phyloP scores from a whole-genome alignment of 768 basidiomycete genomes.

The Phanerochaete sordida region DNA sequence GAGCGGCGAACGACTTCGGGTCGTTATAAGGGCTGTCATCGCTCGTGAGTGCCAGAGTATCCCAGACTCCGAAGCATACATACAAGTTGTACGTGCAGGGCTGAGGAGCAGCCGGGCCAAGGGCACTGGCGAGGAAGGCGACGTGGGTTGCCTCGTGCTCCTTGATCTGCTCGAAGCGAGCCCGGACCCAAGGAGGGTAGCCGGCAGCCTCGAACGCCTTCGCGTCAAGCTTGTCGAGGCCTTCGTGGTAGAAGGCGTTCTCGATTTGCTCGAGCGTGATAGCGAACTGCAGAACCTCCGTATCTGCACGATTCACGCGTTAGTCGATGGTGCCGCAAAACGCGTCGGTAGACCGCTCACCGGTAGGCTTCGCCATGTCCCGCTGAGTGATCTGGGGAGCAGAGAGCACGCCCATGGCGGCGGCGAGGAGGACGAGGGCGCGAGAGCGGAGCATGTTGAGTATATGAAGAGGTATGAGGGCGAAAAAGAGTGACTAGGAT shows the following conservation, averaged over 20 bases:
- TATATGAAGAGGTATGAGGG: background rate
- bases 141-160: constrained; percentile 58
- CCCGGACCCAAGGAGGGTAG: constrained; percentile 46
- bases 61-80: constrained; percentile 14
- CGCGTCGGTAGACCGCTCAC: background rate
- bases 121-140: constrained; percentile 40
- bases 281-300: constrained; percentile 40
- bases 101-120: constrained; percentile 42
- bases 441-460: constrained; percentile 9
- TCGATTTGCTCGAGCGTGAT: constrained; percentile 48
- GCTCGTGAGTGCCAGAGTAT: background rate
- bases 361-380: constrained; percentile 2
- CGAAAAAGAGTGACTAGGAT: background rate
- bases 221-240: constrained; percentile 42
- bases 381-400: constrained; percentile 13
- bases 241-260: constrained; percentile 40
- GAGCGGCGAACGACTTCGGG: constrained; percentile 38
- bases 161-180: constrained; percentile 47
- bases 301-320: constrained; percentile 14
- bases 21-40: constrained; percentile 38
- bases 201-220: constrained; percentile 45
- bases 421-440: constrained; percentile 14
- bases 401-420: constrained; percentile 10
- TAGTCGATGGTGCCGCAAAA: background rate
- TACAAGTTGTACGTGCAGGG: constrained; percentile 63